phyloP scores from a whole-genome alignment of 352 stramenopile genomes.

The Pythium vanterpoolii region DNA sequence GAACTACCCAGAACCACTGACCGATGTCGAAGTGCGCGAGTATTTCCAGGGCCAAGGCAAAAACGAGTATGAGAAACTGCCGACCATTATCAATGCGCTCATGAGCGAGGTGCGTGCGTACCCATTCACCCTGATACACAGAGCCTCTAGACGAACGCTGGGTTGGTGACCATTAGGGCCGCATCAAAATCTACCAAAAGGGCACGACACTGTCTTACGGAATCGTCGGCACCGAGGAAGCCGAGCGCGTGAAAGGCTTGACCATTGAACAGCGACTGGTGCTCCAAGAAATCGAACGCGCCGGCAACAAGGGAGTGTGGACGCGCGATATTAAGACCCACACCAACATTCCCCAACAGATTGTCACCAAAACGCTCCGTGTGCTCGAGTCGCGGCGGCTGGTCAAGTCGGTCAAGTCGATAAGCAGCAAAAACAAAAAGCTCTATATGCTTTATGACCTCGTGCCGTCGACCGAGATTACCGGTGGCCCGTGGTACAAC shows the following conservation, averaged over 20 bases:
- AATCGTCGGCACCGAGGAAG: constrained; percentile 78
- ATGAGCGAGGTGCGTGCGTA: constrained; percentile 56
- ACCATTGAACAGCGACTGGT: constrained; percentile 83
- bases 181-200: constrained; percentile 90
- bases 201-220: constrained; percentile 82
- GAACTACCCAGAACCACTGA: constrained; percentile 78
- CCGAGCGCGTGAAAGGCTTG: constrained; percentile 80
- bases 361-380: constrained; percentile 98
- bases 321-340: constrained; percentile 98
- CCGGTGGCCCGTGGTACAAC: constrained; percentile 99
- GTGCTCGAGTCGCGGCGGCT: constrained; percentile 94
- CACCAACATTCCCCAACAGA: constrained; percentile 96
- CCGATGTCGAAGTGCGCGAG: constrained; percentile 74
- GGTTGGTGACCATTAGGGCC: constrained; percentile 32
- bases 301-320: constrained; percentile 98
- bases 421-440: constrained; percentile 99
- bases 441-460: constrained; percentile 98
- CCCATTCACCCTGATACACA: background rate
- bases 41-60: constrained; percentile 65
- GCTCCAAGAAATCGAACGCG: constrained; percentile 94
- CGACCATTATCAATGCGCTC: constrained; percentile 78
- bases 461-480: constrained; percentile 97
- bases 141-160: no score
- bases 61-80: constrained; percentile 81
- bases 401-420: constrained; percentile 99